phyloP scores from a whole-genome alignment of 1,284 basidiomycete species.

The Vanrija sp. region DNA sequence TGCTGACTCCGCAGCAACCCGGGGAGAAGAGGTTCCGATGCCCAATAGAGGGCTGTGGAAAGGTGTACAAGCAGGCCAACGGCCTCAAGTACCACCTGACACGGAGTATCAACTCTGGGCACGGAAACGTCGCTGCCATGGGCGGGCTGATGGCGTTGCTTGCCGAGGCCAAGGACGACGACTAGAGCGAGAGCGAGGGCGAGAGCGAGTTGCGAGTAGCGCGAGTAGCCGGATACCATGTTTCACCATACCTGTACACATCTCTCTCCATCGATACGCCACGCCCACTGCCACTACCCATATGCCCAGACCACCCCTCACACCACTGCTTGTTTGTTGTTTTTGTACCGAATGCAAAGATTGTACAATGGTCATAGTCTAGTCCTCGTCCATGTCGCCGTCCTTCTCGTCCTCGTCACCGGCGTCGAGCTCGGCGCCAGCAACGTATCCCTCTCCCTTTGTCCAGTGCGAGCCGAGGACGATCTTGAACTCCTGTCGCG shows the following conservation, averaged over 20 bases:
- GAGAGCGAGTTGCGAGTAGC: background rate
- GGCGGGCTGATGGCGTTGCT: slow-evolving; percentile 30
- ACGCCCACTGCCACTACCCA: too few species aligned
- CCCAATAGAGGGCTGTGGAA: slow-evolving; percentile 58
- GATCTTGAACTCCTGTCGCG: slow-evolving; percentile 59
- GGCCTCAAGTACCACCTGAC: slow-evolving; percentile 50
- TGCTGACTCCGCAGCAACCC: background rate
- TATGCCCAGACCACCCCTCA: background rate
- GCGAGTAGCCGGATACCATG: background rate
- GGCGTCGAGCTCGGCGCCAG: slow-evolving; percentile 57
- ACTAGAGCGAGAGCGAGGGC: slow-evolving; percentile 2
- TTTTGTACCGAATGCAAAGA: slow-evolving; percentile 19
- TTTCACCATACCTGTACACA: background rate
- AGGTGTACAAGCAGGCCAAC: slow-evolving; percentile 58
- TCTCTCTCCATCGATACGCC: background rate
- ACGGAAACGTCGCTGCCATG: slow-evolving; percentile 44
- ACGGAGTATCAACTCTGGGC: slow-evolving; percentile 43
- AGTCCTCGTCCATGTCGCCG: slow-evolving; percentile 36
- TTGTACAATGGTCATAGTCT: slow-evolving; percentile 12
- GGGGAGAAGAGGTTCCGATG: slow-evolving; percentile 58
- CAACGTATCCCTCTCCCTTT: slow-evolving; percentile 58
- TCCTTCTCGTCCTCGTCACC: slow-evolving; percentile 22
- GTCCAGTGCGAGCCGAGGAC: slow-evolving; percentile 71
- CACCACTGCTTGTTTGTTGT: background rate
- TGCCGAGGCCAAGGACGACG: slow-evolving; percentile 12